phyloP scores from a whole-genome alignment of 1,284 basidiomycete species.

The Inonotus obliquus region DNA sequence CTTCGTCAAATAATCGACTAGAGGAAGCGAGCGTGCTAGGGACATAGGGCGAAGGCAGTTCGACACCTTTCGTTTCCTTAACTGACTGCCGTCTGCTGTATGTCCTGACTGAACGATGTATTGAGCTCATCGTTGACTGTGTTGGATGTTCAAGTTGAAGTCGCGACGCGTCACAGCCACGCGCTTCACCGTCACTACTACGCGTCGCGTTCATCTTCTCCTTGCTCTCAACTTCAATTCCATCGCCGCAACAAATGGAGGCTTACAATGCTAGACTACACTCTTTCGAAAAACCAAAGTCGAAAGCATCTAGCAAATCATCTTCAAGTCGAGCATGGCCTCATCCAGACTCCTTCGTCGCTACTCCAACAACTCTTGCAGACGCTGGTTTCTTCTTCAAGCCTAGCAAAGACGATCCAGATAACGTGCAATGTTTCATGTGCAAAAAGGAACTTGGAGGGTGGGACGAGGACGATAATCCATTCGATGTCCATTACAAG shows the following conservation, averaged over 20 bases:
- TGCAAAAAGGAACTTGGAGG: constrained; percentile 74
- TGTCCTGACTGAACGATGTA: constrained; percentile 2
- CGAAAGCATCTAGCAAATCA: constrained; percentile 37
- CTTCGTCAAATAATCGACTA: neutral
- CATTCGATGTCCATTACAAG: constrained; percentile 68
- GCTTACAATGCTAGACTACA: constrained; percentile 21
- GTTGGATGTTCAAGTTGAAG: neutral
- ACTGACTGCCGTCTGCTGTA: constrained; percentile 11
- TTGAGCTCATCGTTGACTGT: constrained; percentile 2
- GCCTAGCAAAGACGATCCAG: constrained; percentile 55
- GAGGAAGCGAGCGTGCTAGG: neutral
- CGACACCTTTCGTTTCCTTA: neutral
- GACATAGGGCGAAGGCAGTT: neutral
- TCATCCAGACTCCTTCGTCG: constrained; percentile 51
- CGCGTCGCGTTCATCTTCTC: neutral
- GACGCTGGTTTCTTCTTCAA: constrained; percentile 81
- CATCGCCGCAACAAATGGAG: constrained; percentile 9
- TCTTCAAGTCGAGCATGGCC: constrained; percentile 56
- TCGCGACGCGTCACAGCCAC: constrained; percentile 1
- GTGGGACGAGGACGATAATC: constrained; percentile 79
- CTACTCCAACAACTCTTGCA: constrained; percentile 67
- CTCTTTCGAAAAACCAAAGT: constrained; percentile 51
- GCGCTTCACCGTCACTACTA: neutral
- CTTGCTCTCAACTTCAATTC: neutral
- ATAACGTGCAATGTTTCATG: constrained; percentile 71